These are phyloP conservation scores for Ophiocordyceps australis DNA, from an alignment of 2,329 filamentous ascomycete species.

Conservation along the genomic window DNA sequence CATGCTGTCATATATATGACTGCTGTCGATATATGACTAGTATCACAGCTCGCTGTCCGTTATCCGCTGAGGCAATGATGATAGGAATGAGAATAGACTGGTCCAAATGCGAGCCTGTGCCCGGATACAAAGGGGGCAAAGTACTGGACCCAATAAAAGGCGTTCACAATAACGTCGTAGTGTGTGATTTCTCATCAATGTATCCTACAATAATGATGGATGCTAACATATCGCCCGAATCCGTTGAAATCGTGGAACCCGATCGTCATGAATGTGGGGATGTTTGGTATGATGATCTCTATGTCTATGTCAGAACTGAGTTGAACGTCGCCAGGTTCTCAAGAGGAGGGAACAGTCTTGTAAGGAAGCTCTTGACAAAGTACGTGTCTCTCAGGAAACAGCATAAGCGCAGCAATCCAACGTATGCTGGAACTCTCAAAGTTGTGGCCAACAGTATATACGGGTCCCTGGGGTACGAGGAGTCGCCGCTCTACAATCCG, in stretches of 20 bases:
- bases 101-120: background rate
- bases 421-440: background rate
- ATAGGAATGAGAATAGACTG: background rate
- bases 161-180: background rate
- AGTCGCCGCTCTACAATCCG: background rate
- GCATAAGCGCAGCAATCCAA: background rate
- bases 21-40: slow-evolving; percentile 1
- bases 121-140: background rate
- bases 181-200: background rate
- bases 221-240: background rate
- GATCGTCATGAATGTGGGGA: background rate
- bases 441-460: background rate
- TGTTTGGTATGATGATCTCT: background rate
- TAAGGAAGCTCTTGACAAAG: background rate
- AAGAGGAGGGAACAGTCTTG: background rate
- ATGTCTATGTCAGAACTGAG: background rate
- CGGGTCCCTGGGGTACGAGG: background rate
- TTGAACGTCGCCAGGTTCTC: background rate
- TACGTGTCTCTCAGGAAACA: background rate
- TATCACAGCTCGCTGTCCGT: background rate
- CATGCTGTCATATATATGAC: slow-evolving; percentile 1
- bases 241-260: background rate
- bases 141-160: background rate
- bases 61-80: background rate
- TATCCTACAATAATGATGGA: slow-evolving; percentile 1